Evolutionary conservation across 1,284 basidiomycete species (phyloP), one percentile per base, ranked within the genome.

Genomic region (Ustilago bromivora): DNA sequence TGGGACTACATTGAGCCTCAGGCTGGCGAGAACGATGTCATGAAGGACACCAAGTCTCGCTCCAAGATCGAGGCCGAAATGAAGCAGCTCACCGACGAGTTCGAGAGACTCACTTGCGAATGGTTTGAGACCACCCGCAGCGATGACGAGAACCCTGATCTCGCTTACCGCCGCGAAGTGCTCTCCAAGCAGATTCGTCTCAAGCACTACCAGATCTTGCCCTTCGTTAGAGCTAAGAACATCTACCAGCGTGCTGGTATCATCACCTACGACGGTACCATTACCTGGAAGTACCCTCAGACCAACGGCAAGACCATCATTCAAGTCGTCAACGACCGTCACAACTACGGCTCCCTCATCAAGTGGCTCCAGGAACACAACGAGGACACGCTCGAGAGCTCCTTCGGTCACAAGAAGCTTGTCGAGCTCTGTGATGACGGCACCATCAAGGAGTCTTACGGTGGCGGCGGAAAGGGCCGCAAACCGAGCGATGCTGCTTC

Each of bases 1-100:
- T 86, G 84, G 84, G 71, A 83, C 73, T 86, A 86, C 74, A 78
- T 78, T 23, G 84, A 86, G 76, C 84, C 84, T 5, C 75, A 84
- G 56, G 76, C 81, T 12, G 70, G 72, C 17, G 84, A 86, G 69
- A 86, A 86, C 66, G 80, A 80, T 47, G 52, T 78, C 34, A 66
- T 81, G 61, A 83, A 87, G 66, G 84, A 86, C 65, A 74, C 57
- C 2, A 81, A 83, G 63, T 84, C 81, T 32, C 64, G 77, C 13
- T 51, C 79, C 34, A 79, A 75, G 59, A 79, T 86, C 61, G 61
- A 80, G 61, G 67, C 75, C 38, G 82, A 85, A 70, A 80, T 75
- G 57, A 69, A 75, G 51, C 76, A 76, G 51, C 80, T 85, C 38
- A 78, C 74, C 52, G 64, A 78, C 36, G 61, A 86, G 71, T 83